Conservation (phyloP, 345 rosid genomes). For the Microthlaspi erraticum region DNA sequence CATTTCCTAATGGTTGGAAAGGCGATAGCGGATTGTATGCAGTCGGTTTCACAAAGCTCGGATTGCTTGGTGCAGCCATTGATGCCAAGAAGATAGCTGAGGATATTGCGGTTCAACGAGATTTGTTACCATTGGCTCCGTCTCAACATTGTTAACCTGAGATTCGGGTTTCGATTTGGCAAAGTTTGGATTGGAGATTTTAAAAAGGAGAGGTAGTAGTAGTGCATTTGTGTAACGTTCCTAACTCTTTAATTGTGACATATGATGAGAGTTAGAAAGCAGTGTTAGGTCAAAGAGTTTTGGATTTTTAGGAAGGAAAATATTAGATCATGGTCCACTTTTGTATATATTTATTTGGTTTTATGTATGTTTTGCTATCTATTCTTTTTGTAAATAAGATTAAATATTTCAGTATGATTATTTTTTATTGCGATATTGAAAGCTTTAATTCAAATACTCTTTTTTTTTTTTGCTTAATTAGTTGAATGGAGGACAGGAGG, state of each 20-base stretch:
- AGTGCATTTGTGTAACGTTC: conserved; percentile 37
- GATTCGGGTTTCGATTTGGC: not conserved
- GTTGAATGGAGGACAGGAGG: conserved; percentile 1
- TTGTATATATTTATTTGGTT: conserved; percentile 31
- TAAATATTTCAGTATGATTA: conserved; percentile 19
- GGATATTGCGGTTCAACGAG: conserved; percentile 57
- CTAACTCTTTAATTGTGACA: conserved; percentile 41
- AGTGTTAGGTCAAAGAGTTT: conserved; percentile 35
- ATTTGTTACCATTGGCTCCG: conserved; percentile 20
- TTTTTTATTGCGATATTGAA: conserved; percentile 10
- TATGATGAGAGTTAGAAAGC: conserved; percentile 31
- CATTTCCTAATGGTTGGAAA: conserved; percentile 84
- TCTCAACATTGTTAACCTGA: conserved; percentile 27
- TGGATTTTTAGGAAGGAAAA: conserved; percentile 19
- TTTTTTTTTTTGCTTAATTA: not conserved
- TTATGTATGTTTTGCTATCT: conserved; percentile 3
- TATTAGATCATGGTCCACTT: conserved; percentile 32
- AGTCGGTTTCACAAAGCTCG: conserved; percentile 79
- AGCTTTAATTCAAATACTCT: not conserved
- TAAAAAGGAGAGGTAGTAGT: conserved; percentile 1
- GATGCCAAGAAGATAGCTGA: conserved; percentile 72
- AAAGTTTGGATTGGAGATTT: not conserved
- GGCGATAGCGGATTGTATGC: conserved; percentile 79
- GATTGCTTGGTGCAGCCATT: conserved; percentile 75
- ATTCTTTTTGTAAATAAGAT: conserved; percentile 15